Evolutionary conservation across 805 yeast genomes (phyloP).

Genomic region (Suhomyces prunicola): DNA sequence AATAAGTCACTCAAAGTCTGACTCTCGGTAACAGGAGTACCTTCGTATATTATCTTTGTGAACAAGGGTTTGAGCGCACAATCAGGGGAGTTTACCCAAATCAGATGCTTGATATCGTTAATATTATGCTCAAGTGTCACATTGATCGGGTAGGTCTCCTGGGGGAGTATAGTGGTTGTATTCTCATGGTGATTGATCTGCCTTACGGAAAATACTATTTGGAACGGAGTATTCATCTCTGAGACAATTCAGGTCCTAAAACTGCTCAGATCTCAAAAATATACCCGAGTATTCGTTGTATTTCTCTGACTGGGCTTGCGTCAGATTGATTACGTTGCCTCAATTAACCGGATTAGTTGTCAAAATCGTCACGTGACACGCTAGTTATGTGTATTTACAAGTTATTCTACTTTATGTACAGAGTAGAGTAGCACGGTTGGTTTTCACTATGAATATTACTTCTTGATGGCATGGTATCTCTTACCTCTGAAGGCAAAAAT

Average conservation of each 20-base stretch:
- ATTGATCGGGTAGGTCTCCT: slow-evolving; percentile 8
- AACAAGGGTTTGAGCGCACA: slow-evolving; percentile 25
- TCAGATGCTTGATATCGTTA: slow-evolving; percentile 22
- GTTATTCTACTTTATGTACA: not conserved
- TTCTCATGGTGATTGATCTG: slow-evolving; percentile 4
- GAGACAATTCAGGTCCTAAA: not conserved
- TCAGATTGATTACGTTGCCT: not conserved
- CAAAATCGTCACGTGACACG: not conserved
- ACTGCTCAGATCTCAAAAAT: not conserved
- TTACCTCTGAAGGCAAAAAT: slow-evolving; percentile 93
- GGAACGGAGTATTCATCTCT: slow-evolving; percentile 20
- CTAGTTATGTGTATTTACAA: slow-evolving; percentile 1
- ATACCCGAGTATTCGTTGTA: not conserved
- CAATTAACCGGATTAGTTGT: not conserved
- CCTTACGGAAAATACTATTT: slow-evolving; percentile 11
- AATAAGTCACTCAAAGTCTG: slow-evolving; percentile 14
- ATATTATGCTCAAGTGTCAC: slow-evolving; percentile 24
- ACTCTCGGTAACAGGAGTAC: slow-evolving; percentile 9
- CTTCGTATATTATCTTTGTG: slow-evolving; percentile 13
- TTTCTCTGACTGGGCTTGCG: not conserved
- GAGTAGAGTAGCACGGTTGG: not conserved
- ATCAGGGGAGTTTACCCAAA: slow-evolving; percentile 28
- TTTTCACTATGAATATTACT: slow-evolving; percentile 8
- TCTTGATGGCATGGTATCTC: slow-evolving; percentile 80
- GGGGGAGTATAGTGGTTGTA: not conserved